Base-by-base conservation (phyloP, 2,329 filamentous ascomycete genomes). In the Curvularia lunata region DNA sequence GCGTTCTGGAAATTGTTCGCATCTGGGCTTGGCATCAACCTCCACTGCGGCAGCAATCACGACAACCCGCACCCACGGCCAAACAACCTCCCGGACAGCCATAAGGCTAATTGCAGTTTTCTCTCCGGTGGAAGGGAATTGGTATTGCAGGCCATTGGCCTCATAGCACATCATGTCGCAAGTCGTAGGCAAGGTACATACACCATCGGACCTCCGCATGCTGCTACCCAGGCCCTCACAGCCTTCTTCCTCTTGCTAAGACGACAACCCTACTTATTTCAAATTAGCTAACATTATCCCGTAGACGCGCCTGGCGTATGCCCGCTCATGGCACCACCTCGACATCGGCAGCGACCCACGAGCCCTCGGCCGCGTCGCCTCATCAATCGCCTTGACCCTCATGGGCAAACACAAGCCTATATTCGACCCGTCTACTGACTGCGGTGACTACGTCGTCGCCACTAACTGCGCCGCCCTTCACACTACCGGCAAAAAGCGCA, bases 331-430 rank as follows among this genome's bases (percentile, higher is more conserved):
- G 95, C 95, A 99, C 80, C 88, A 91, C 87, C 78, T 98, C 84
- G 77, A 95, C 83, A 79, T 91, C 80, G 72, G 83, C 82, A 66
- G 88, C 79, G 77, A 85, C 68, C 75, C 83, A 0, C 92, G 92
- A 13, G 88, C 92, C n/a, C 89, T 97, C 40, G 94, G 94, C 68
- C 92, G 94, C 41, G 85, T 97, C 50, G 94, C 94, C 61, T 92
- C 90, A 52, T 88, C 90, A 63, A 97, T 97, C 77, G 94, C 93
- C 61, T 83, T 89, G 52, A 84, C 91, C 59, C 87, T 97, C 51
- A 97, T 98, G 93, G 95, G 95, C 81, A 99, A 99, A 84, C 90
- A 99, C 85, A 99, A 99, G 82, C 95, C 95, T 21, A 97, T 95
- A 78, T 99, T 88, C 82, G 91, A 98, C 80, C 95, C 95, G 1